Percentiles rank a stretch among this genome's conserved stretches.
These are phyloP conservation scores for Trichoderma breve DNA, from an alignment of 2,329 filamentous ascomycete genomes.

Conservation along the genomic window DNA sequence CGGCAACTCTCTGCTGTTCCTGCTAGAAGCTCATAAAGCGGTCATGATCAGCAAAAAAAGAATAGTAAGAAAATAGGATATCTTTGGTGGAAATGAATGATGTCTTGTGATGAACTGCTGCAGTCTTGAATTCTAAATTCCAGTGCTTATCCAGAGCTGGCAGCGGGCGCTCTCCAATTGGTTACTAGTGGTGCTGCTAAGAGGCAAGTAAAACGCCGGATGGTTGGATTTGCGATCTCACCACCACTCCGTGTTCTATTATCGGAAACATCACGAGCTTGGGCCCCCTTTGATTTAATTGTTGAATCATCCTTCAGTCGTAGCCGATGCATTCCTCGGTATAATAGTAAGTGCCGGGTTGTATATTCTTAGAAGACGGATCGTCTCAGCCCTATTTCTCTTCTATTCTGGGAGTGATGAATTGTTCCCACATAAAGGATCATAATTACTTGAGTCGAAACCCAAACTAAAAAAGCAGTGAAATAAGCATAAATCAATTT, in stretches of 20 bases:
- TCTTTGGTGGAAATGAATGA: background rate
- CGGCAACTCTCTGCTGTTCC: background rate
- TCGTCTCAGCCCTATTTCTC: background rate
- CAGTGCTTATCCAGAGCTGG: background rate
- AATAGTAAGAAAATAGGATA: background rate
- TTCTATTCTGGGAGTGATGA: background rate
- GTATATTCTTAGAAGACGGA: background rate
- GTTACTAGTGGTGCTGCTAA: background rate
- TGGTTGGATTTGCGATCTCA: background rate
- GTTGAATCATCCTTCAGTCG: background rate
- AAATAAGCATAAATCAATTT: background rate
- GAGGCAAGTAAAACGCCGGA: slow-evolving; percentile 1
- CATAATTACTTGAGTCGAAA: background rate
- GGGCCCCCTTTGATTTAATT: background rate
- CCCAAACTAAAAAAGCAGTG: background rate
- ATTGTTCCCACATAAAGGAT: background rate
- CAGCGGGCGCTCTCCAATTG: background rate
- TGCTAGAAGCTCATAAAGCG: background rate
- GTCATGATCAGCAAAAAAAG: background rate
- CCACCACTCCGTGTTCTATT: background rate
- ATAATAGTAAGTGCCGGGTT: background rate
- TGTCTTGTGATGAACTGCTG: background rate
- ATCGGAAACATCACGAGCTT: background rate
- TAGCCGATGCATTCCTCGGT: background rate
- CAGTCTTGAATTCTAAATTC: background rate